Conservation (phyloP, 1,139 yeast species). For the Hansenula sp. region DNA sequence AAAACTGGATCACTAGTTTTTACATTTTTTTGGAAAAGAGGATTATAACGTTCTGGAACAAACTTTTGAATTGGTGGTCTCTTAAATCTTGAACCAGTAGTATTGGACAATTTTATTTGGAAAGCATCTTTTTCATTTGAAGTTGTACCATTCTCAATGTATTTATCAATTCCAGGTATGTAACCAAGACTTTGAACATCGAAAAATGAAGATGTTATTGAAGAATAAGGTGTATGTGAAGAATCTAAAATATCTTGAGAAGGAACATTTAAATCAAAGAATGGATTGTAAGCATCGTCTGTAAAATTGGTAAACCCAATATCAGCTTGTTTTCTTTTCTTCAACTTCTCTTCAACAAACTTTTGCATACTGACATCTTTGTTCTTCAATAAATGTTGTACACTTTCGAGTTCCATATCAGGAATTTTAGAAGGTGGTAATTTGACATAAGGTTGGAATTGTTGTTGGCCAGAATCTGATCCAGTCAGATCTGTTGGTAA, state of each 20-base stretch:
- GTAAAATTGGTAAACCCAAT: constrained; percentile 73
- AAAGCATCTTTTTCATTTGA: constrained; percentile 13
- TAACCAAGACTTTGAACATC: constrained; percentile 64
- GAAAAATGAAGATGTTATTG: constrained; percentile 71
- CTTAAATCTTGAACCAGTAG: constrained; percentile 22
- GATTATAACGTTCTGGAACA: constrained; percentile 41
- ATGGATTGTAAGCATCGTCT: constrained; percentile 90
- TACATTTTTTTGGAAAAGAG: constrained; percentile 18
- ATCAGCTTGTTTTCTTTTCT: constrained; percentile 69
- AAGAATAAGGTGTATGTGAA: constrained; percentile 72
- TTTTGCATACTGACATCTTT: constrained; percentile 75
- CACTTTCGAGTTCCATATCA: constrained; percentile 83
- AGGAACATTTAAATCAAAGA: constrained; percentile 62
- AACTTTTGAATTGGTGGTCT: constrained; percentile 10
- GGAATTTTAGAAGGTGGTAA: constrained; percentile 90
- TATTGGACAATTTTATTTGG: constrained; percentile 23
- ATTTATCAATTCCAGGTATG: constrained; percentile 21
- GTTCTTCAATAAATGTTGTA: constrained; percentile 67
- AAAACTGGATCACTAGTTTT: constrained; percentile 48
- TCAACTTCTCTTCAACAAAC: constrained; percentile 79
- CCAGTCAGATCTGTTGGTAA: constrained; percentile 15
- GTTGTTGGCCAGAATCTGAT: constrained; percentile 18
- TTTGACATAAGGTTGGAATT: constrained; percentile 74
- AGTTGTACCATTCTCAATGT: constrained; percentile 15
- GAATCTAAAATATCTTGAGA: constrained; percentile 45